phyloP scores from a whole-genome alignment of 257 asterid species.

The Solanum sejunctum region DNA sequence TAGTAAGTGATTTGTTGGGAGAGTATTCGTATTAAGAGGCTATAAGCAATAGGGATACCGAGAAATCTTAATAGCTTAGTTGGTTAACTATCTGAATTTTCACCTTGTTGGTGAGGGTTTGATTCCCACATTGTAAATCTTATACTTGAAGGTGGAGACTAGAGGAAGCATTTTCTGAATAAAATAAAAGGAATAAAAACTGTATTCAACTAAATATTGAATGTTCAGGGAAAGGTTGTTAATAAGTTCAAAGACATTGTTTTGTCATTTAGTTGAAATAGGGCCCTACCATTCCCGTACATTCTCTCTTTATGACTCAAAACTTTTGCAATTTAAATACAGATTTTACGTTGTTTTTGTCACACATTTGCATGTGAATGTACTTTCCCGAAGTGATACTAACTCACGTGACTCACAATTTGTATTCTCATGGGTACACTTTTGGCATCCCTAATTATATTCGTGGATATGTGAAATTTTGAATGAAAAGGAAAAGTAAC shows the following conservation, averaged over 20 bases:
- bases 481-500: neutral
- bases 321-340: slow-evolving; percentile 23
- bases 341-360: slow-evolving; percentile 25
- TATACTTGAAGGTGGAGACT: neutral
- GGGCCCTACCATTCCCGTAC: neutral
- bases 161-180: neutral
- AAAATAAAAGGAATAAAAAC: neutral
- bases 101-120: too few relatives aligned
- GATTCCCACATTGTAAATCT: too few relatives aligned
- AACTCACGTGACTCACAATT: slow-evolving; percentile 34
- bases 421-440: neutral
- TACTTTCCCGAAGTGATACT: slow-evolving; percentile 34
- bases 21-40: neutral
- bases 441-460: neutral
- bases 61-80: too few relatives aligned
- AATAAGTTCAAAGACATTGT: neutral
- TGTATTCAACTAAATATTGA: neutral
- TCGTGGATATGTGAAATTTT: neutral
- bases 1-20: neutral
- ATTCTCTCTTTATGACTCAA: slow-evolving; percentile 2
- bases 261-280: neutral
- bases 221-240: neutral
- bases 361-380: slow-evolving; percentile 60
- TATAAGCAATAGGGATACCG: neutral
- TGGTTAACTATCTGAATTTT: too few relatives aligned